Base-by-base conservation (phyloP, 257 asterid species). In the Capsicum baccatum region DNA sequence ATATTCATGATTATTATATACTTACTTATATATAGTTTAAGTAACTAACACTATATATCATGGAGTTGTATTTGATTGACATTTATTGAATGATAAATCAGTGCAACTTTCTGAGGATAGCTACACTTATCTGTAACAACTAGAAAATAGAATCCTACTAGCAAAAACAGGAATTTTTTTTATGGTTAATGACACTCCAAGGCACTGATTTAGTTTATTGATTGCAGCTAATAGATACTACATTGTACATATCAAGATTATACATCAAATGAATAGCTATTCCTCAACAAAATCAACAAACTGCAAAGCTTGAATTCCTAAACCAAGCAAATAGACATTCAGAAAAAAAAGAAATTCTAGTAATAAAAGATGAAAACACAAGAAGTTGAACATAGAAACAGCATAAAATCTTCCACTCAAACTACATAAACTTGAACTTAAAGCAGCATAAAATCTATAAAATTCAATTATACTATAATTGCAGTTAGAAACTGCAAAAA, bases 191-290 rank as follows among this genome's bases (percentile, higher is more conserved):
- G 39, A 73, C 9, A 47, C 80, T 48, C 44, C 80, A 73, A 48
- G 59, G 44, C 39, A 70, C 52, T 69, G 54, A 69, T 39, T 16
- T 69, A 39, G 79, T 42, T 70, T 44, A 71, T 71, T 71, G 54
- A 71, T 44, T 71, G 35, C 57, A 71, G 56, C n/a, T 10, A 47
- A 44, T 10, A 71, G 37, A 71, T 71, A 17, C 17, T 17, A 47
- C 37, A 71, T 71, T 44, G 33, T 9, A n/a, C 17, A 17, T 14
- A 71, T 44, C 79, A 71, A 44, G 79, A 44, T n/a, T 71, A 71
- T 47, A 44, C 79, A 44, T 19, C 57, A 44, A 10, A 6, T 0
- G 10, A n/a, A 42, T 70, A 69, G 56, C 56, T 42, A 70, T 70
- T 70, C 50, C 56, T 42, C 56, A 42, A 70, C 35, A 68, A 70